phyloP scores from a whole-genome alignment of 495 filamentous ascomycete genomes.

The Stereocaulon alpinum region DNA sequence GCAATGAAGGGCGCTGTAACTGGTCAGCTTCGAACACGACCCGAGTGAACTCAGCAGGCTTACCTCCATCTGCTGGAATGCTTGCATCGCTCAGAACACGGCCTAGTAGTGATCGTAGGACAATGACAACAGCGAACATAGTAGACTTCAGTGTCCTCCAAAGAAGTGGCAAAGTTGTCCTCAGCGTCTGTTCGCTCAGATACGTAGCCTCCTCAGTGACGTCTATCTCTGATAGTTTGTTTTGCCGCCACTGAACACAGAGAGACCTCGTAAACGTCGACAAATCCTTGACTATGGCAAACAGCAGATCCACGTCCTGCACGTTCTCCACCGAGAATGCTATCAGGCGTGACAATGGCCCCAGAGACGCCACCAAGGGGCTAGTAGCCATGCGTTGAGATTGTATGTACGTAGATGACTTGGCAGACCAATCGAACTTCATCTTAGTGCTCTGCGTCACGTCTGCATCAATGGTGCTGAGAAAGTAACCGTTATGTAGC shows the following conservation, averaged over 20 bases:
- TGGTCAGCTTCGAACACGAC: slow-evolving; percentile 6
- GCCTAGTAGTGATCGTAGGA: slow-evolving; percentile 62
- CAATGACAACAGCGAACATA: slow-evolving; percentile 68
- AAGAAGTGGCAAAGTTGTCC: slow-evolving; percentile 60
- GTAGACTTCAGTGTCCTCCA: slow-evolving; percentile 76
- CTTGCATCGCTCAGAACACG: slow-evolving; percentile 48
- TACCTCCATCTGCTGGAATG: slow-evolving; percentile 46
- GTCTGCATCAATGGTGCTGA: slow-evolving; percentile 67
- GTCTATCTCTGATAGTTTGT: slow-evolving; percentile 77
- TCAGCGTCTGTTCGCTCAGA: slow-evolving; percentile 58
- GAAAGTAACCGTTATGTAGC: slow-evolving; percentile 71
- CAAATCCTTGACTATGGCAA: slow-evolving; percentile 60
- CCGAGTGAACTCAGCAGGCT: not conserved
- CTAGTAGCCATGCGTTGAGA: slow-evolving; percentile 47
- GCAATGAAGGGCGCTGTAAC: slow-evolving; percentile 54
- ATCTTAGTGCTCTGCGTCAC: slow-evolving; percentile 50
- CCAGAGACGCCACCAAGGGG: slow-evolving; percentile 68
- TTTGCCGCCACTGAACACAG: slow-evolving; percentile 72
- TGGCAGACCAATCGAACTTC: slow-evolving; percentile 61
- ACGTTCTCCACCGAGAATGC: slow-evolving; percentile 63
- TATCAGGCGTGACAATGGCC: slow-evolving; percentile 65
- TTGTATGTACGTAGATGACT: slow-evolving; percentile 47
- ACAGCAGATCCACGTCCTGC: slow-evolving; percentile 47
- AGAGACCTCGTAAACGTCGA: slow-evolving; percentile 59
- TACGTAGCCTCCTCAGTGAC: slow-evolving; percentile 58